Evolutionary conservation across 768 basidiomycete species (phyloP).

Genomic region (Bullera alba): DNA sequence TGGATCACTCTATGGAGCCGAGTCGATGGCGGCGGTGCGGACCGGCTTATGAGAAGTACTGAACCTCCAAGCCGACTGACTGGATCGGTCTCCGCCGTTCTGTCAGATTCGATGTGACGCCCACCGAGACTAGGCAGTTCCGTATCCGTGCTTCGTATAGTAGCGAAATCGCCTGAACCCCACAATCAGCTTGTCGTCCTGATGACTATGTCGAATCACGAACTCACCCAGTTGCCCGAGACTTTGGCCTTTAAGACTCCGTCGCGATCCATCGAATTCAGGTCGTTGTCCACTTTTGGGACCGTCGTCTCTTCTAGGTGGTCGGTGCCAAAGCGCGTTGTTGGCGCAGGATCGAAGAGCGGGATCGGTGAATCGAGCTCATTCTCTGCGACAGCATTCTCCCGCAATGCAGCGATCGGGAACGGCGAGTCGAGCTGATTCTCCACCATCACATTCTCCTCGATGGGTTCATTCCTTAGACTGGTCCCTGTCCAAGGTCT

Average conservation of each 20-base stretch:
- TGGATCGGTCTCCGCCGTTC: conserved; percentile 78
- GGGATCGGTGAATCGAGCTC: not conserved
- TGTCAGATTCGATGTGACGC: conserved; percentile 83
- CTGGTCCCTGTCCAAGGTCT: not conserved
- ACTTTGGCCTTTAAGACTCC: conserved; percentile 85
- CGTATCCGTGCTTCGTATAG: conserved; percentile 90
- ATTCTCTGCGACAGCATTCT: not conserved
- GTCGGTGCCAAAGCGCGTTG: not conserved
- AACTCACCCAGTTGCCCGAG: conserved; percentile 77
- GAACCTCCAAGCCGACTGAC: conserved; percentile 83
- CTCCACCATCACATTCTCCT: conserved; percentile 10
- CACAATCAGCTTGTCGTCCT: conserved; percentile 8
- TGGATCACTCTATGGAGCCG: not conserved
- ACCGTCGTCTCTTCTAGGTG: conserved; percentile 9
- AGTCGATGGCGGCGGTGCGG: too few species aligned
- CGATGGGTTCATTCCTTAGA: not conserved
- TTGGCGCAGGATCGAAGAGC: not conserved
- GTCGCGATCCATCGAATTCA: conserved; percentile 48
- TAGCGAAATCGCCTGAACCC: conserved; percentile 72
- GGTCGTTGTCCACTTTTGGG: too few species aligned
- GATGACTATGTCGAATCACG: not conserved
- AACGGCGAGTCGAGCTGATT: conserved; percentile 12
- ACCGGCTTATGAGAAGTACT: conserved; percentile 59
- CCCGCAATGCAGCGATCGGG: conserved; percentile 1
- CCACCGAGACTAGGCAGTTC: conserved; percentile 81